Evolutionary conservation across 495 filamentous ascomycete species (phyloP), one percentile per base, ranked within the genome.

Genomic region (Trichoderma asperelloides): DNA sequence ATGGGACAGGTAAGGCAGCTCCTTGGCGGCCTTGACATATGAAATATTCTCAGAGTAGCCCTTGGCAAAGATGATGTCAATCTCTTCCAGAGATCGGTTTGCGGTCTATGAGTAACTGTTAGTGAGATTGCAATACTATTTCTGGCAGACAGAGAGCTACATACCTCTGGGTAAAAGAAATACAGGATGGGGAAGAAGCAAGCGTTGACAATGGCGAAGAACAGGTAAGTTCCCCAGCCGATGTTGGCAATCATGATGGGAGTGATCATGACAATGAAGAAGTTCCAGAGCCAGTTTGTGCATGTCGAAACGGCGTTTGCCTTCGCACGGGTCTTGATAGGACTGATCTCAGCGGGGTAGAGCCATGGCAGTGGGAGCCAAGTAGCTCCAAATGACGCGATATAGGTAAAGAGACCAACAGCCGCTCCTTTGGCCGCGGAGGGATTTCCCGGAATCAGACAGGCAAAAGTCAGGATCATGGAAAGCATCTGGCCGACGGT

Each of bases 221-320:
- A 90, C 43, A 92, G 81, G 74, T 93, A 94, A 0, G 88, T 91
- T 12, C 88, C 85, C 89, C 89, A 94, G 63, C 80, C 74, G 65
- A 91, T 91, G 65, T 80, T 78, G 57, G 77, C 69, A 30, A 92
- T 76, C 85, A 91, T 89, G 63, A 91, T 84, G 0, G 91, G 91
- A 0, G 89, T 91, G 66, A 92, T 85, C 89, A 92, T 91, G 67
- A 93, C 91, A 49, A 93, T 85, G 15, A 87, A 66, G 75, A 92
- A 93, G 81, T 92, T 92, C 79, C 89, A 92, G 2, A 91, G 77
- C 90, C 90, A 92, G 78, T 93, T 92, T 21, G 82, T 84, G 77
- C 88, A 89, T 13, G 89, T 92, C 9, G 86, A 89, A 23, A 91
- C 80, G 16, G 90, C 89, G 71, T 91, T 92, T 49, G 89, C 90